A percentile compares a stretch with the other conserved stretches of the same genome.
phyloP scores from a whole-genome alignment of 805 yeast species.

The Geotrichum ghanense region DNA sequence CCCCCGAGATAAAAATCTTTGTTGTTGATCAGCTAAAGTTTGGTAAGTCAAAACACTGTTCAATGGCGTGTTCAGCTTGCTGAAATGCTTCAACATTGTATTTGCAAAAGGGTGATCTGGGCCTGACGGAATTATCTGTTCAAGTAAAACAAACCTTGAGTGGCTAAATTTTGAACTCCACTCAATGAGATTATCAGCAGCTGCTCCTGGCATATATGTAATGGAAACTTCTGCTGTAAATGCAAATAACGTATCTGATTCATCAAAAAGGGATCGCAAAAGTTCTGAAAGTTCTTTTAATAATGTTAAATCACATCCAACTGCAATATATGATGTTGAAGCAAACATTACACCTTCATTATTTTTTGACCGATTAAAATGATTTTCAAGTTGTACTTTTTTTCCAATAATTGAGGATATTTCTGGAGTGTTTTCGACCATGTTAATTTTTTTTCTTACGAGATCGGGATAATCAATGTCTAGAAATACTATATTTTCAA shows the following conservation, averaged over 20 bases:
- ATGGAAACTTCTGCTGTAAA: constrained; percentile 76
- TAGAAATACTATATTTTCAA: constrained; percentile 36
- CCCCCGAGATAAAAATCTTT: constrained; percentile 38
- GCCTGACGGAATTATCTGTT: constrained; percentile 62
- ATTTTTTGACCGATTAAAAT: constrained; percentile 10
- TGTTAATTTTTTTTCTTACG: constrained; percentile 40
- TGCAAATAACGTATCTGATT: constrained; percentile 23
- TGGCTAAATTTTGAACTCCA: constrained; percentile 36
- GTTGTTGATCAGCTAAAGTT: constrained; percentile 34
- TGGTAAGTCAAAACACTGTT: constrained; percentile 53
- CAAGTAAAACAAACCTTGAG: constrained; percentile 54
- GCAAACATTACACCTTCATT: constrained; percentile 21
- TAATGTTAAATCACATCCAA: constrained; percentile 56
- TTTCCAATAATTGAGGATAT: constrained; percentile 36
- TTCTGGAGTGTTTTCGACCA: constrained; percentile 39
- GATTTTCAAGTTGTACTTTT: constrained; percentile 4
- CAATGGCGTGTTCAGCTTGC: constrained; percentile 53
- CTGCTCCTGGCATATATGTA: constrained; percentile 62
- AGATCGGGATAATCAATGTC: constrained; percentile 73
- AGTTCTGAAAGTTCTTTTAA: constrained; percentile 27
- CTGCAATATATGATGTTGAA: constrained; percentile 39
- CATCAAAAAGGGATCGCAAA: constrained; percentile 11
- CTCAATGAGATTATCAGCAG: constrained; percentile 51
- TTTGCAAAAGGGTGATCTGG: constrained; percentile 53
- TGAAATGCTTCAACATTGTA: constrained; percentile 65